These are phyloP conservation scores for Hemileccinum rubropunctum DNA, from an alignment of 768 basidiomycete genomes.

Conservation along the genomic window DNA sequence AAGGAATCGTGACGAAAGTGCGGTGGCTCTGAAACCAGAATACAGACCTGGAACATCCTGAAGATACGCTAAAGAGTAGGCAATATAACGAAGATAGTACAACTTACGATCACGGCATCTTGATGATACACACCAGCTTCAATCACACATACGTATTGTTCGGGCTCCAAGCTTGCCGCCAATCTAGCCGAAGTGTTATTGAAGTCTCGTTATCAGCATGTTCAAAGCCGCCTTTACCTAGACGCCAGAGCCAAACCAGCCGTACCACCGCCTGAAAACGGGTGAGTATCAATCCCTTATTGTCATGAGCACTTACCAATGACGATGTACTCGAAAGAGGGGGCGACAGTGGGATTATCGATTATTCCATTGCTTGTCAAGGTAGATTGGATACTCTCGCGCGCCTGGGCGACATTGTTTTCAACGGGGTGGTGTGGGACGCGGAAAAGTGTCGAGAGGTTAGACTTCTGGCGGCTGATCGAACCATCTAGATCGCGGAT, in stretches of 20 bases:
- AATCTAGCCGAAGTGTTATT: slow-evolving; percentile 5
- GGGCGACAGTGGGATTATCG: too few relatives aligned
- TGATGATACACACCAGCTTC: slow-evolving; percentile 6
- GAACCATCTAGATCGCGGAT: too few relatives aligned
- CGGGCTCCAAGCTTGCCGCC: slow-evolving; percentile 9
- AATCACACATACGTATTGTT: slow-evolving; percentile 18
- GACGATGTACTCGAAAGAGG: too few relatives aligned
- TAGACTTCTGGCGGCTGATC: too few relatives aligned
- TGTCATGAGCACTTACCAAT: too few relatives aligned
- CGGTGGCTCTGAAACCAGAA: not conserved
- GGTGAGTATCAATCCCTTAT: too few relatives aligned
- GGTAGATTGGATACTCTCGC: too few relatives aligned
- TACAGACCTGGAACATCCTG: slow-evolving; percentile 20
- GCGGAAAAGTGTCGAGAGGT: too few relatives aligned
- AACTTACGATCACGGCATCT: slow-evolving; percentile 12
- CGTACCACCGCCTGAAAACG: slow-evolving; percentile 9
- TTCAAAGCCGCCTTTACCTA: slow-evolving; percentile 1
- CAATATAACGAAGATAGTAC: not conserved
- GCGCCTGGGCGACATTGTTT: too few relatives aligned
- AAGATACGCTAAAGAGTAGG: too few relatives aligned
- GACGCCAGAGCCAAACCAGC: slow-evolving; percentile 18
- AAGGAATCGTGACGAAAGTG: not conserved
- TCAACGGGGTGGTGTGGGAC: too few relatives aligned
- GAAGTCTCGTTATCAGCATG: not conserved
- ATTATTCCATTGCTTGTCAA: too few relatives aligned